Evolutionary conservation across 2,329 filamentous ascomycete genomes (phyloP), one percentile per base, ranked within the genome.

Genomic region (Teratosphaeria epicoccoides): DNA sequence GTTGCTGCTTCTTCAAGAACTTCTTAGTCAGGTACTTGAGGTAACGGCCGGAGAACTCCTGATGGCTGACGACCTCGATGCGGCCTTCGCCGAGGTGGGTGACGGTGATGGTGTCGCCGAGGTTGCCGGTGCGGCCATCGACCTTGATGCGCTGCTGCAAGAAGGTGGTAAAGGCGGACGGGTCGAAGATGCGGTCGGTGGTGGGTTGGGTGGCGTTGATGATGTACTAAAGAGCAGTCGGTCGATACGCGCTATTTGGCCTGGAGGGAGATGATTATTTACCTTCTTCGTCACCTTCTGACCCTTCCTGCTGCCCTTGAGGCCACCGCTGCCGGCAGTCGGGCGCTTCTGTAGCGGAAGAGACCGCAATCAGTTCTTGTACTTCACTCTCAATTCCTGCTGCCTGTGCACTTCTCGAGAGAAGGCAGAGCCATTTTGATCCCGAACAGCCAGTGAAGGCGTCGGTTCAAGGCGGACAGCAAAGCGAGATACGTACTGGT

Each of bases 1-100:
- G 88, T 84, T 97, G 91, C 82, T 96, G 88, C 88, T 98, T 98
- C 89, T 98, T 98, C 77, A 98, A 86, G 86, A 95, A 98, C 84
- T 98, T 98, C 88, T 98, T 98, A 75, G 93, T 98, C 88, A 98
- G 80, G 84, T 98, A 98, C 87, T 98, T 98, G 76, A 98, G 82
- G 83, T 98, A 98, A 73, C 93, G 87, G 70, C 93, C 93, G 62
- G 90, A 96, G 77, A 98, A 94, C 71, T 95, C 88, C 73, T 90
- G 95, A 83, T 97, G 90, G 65, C 91, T 84, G 71, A 94, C 84
- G 73, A 98, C 84, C 83, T 97, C 90, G 71, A 98, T 86, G 85
- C 96, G 96, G 77, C 91, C 93, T 70, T 96, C 93, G 64, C 87
- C 89, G 69, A 84, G 77, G 82, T 95, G 88, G 70, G 82, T 84